These are phyloP conservation scores for Xylariales sp. DNA, from an alignment of 2,329 filamentous ascomycete species.

Conservation along the genomic window DNA sequence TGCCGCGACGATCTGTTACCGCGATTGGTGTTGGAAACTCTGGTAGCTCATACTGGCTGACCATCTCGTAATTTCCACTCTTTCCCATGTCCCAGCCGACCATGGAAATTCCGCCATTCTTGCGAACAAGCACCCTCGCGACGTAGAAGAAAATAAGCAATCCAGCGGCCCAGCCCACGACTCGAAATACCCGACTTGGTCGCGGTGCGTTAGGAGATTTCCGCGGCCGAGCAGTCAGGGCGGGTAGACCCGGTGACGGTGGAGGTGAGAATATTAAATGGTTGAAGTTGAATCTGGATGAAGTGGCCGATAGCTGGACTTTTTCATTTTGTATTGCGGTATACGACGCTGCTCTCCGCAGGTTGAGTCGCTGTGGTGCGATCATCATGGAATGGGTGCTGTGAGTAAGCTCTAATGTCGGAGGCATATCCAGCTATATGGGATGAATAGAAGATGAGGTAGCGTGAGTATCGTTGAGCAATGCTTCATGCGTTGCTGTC, in stretches of 20 bases:
- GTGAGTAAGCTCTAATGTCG: conserved; percentile 37
- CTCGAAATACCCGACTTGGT: conserved; percentile 53
- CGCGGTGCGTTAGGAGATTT: conserved; percentile 54
- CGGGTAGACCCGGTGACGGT: conserved; percentile 66
- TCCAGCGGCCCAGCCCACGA: conserved; percentile 49
- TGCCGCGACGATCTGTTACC: conserved; percentile 59
- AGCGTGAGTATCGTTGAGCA: no score
- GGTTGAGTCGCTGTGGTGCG: conserved; percentile 50
- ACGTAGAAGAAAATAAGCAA: conserved; percentile 49
- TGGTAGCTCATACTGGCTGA: conserved; percentile 61
- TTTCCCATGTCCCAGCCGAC: conserved; percentile 35
- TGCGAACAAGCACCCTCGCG: conserved; percentile 28
- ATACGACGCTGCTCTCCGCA: conserved; percentile 55
- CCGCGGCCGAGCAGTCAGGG: conserved; percentile 60
- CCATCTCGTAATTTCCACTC: conserved; percentile 58
- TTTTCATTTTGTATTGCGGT: conserved; percentile 40
- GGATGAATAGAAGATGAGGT: neutral
- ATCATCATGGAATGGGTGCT: conserved; percentile 45
- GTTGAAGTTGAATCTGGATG: conserved; percentile 61
- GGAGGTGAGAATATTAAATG: conserved; percentile 66
- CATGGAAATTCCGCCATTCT: conserved; percentile 24
- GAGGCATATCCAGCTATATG: conserved; percentile 2
- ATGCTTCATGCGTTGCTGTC: no score
- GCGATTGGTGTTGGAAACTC: conserved; percentile 69
- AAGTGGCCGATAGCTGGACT: conserved; percentile 53